Evolutionary conservation across 1,284 basidiomycete genomes (phyloP).

Genomic region (Trichosporon faecale): DNA sequence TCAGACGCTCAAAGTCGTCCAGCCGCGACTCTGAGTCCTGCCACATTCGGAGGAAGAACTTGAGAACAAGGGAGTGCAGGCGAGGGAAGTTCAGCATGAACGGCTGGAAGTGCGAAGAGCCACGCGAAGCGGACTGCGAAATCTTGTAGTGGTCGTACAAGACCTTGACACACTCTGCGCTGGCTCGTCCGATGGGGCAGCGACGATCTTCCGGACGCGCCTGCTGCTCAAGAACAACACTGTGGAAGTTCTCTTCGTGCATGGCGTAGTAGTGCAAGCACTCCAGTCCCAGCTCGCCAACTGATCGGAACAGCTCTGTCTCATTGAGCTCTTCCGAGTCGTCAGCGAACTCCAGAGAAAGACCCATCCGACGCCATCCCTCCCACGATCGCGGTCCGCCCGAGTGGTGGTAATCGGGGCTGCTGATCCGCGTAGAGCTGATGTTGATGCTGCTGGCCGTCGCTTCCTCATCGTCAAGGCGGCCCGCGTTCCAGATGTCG

Average conservation of each 20-base stretch:
- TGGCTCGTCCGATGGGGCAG: constrained; percentile 78
- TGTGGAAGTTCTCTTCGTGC: constrained; percentile 75
- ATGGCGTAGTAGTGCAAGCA: constrained; percentile 72
- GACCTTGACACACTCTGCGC: constrained; percentile 62
- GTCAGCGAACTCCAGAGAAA: constrained; percentile 54
- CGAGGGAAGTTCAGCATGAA: constrained; percentile 84
- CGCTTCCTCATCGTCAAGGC: constrained; percentile 28
- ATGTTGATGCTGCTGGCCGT: constrained; percentile 7
- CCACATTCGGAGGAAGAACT: constrained; percentile 93
- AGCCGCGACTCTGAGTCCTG: constrained; percentile 78
- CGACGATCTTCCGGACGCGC: constrained; percentile 71
- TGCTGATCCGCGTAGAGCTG: constrained; percentile 22
- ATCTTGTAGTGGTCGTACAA: constrained; percentile 67
- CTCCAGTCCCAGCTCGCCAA: constrained; percentile 80
- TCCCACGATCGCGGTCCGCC: constrained; percentile 25
- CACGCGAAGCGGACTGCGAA: constrained; percentile 38
- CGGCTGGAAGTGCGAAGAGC: constrained; percentile 75
- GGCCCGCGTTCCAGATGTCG: constrained; percentile 66
- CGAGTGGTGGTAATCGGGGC: constrained; percentile 39
- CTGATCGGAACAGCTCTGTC: constrained; percentile 75
- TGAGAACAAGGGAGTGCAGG: constrained; percentile 76
- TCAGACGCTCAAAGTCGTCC: constrained; percentile 76
- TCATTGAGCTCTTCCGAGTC: constrained; percentile 76
- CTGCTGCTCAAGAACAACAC: constrained; percentile 80
- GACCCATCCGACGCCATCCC: constrained; percentile 54